Evolutionary conservation across 129 eudicot species (phyloP), one percentile per base, ranked within the genome.

Genomic region (Deinandra increscens): DNA sequence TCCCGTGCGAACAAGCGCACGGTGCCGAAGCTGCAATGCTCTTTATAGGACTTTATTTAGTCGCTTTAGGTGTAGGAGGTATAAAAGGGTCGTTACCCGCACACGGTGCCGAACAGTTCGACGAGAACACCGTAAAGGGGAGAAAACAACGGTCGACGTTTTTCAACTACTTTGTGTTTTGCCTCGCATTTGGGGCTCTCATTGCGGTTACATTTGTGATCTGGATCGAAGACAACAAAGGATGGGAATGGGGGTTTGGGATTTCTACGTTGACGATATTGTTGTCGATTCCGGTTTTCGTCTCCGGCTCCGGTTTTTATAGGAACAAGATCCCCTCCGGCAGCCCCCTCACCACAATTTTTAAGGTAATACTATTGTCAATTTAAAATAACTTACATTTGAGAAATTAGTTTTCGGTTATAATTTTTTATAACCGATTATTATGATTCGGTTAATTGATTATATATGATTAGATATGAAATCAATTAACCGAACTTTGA

Each of bases 181-280:
- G 83, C 37, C 91, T 91, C n/a, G 66, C 97, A 10, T 64, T 69
- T 43, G 97, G 97, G 0, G 97, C 84, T 14, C 82, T 91, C 15
- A 80, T 91, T 14, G 97, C 96, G 0, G 96, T 88, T 13, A 91
- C 97, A 1, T 82, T 91, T 0, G 94, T 91, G 14, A 93, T 91
- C 11, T 91, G 97, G 96, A 64, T 88, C 12, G 97, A 91, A 78
- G 97, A 91, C 82, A 91, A 91, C 72, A 88, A 85, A 79, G 97
- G 97, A 5, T 91, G 97, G 97, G 81, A 86, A 77, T 91, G 97
- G 97, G 97, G 97, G 0, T 91, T 91, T 9, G 88, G 87, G 11
- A 78, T 91, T 14, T 84, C 96, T 19, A 91, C 83, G 20, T 6
- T 88, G 70, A 38, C 91, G 0, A 86, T 91, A 13, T 74, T 91